phyloP scores from a whole-genome alignment of 768 basidiomycete genomes.

The Suillus variegatus region DNA sequence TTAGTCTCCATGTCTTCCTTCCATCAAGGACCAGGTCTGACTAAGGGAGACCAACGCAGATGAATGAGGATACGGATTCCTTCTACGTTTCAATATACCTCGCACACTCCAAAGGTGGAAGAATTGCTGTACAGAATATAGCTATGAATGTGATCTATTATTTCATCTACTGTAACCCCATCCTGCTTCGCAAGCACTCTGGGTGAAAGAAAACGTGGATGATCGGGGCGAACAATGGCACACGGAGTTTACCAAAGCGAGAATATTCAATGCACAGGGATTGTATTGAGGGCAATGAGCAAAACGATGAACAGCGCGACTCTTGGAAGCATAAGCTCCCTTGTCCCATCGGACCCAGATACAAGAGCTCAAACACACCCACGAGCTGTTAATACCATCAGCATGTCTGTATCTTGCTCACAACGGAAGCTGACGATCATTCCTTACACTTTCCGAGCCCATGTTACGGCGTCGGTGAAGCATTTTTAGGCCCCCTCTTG shows the following conservation, averaged over 20 bases:
- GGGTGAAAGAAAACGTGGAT: no score
- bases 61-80: not conserved
- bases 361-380: no score
- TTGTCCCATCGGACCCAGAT: no score
- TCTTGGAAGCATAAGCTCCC: no score
- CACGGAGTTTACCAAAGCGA: no score
- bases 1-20: not conserved
- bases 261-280: no score
- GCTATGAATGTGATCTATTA: slow-evolving; percentile 25
- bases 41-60: not conserved
- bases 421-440: not conserved
- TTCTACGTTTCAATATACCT: not conserved
- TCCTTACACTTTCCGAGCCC: not conserved
- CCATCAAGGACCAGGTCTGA: not conserved
- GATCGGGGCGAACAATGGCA: no score
- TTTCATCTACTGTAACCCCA: slow-evolving; percentile 78
- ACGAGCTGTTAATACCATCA: no score
- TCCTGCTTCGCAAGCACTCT: slow-evolving; percentile 74
- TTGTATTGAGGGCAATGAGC: no score
- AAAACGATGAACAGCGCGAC: no score
- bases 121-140: slow-evolving; percentile 5
- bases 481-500: not conserved
- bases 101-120: not conserved
- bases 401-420: no score
- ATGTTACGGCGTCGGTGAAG: not conserved